phyloP scores from a whole-genome alignment of 352 stramenopile genomes.

The Phytophthora agathidicida region DNA sequence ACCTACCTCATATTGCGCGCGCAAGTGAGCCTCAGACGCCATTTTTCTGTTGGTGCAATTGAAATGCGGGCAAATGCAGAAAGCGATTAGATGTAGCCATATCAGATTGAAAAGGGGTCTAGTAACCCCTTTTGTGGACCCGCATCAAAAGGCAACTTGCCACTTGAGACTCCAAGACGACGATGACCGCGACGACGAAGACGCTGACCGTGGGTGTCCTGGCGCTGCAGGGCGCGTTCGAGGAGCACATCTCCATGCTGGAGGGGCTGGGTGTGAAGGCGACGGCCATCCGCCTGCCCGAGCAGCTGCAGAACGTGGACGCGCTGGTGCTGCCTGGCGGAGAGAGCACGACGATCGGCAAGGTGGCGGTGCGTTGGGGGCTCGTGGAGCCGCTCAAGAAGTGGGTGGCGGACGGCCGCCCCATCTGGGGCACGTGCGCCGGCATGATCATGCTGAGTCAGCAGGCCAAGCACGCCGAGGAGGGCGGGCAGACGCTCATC shows the following conservation, averaged over 20 bases:
- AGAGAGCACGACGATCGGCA: slow-evolving; percentile 96
- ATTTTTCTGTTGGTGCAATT: slow-evolving; percentile 33
- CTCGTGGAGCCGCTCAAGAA: slow-evolving; percentile 80
- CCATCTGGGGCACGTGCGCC: slow-evolving; percentile 97
- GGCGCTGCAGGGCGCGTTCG: slow-evolving; percentile 91
- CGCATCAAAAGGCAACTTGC: slow-evolving; percentile 9
- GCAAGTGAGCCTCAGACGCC: slow-evolving; percentile 83
- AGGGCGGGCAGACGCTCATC: slow-evolving; percentile 94
- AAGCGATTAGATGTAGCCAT: slow-evolving; percentile 16
- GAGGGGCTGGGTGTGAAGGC: slow-evolving; percentile 57
- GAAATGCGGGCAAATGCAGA: not conserved
- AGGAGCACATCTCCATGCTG: slow-evolving; percentile 91
- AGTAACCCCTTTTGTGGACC: no score
- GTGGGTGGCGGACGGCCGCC: slow-evolving; percentile 71
- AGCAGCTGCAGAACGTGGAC: slow-evolving; percentile 85
- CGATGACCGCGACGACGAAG: slow-evolving; percentile 21
- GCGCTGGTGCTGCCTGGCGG: slow-evolving; percentile 95
- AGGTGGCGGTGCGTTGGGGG: slow-evolving; percentile 86
- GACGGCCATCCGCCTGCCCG: slow-evolving; percentile 81
- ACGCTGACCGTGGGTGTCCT: slow-evolving; percentile 81
- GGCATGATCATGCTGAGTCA: slow-evolving; percentile 96
- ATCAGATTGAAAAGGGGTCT: not conserved
- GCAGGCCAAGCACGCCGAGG: slow-evolving; percentile 85
- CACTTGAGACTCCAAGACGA: not conserved
- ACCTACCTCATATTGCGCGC: slow-evolving; percentile 83